These are phyloP conservation scores for Stachybotrys echinatus DNA, from an alignment of 2,329 filamentous ascomycete genomes.

Conservation along the genomic window DNA sequence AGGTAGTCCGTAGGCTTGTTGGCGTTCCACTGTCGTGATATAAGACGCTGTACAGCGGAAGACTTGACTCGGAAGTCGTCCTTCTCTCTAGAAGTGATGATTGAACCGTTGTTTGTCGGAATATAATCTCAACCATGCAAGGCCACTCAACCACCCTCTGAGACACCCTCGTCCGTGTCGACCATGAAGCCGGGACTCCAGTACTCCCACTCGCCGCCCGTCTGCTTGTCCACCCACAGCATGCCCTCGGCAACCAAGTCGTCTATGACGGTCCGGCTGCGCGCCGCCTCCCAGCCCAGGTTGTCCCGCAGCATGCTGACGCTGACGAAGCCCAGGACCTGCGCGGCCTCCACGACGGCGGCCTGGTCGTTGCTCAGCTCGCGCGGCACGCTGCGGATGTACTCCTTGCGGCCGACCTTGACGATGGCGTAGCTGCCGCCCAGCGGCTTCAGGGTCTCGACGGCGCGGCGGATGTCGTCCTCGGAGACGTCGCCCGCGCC, in stretches of 20 bases:
- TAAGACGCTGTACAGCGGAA: no score
- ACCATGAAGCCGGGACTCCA: constrained; percentile 80
- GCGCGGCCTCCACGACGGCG: constrained; percentile 83
- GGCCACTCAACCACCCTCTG: neutral
- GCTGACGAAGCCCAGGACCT: constrained; percentile 84
- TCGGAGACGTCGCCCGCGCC: constrained; percentile 78
- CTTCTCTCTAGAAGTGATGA: no score
- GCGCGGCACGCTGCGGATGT: constrained; percentile 89
- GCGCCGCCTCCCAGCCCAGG: constrained; percentile 75
- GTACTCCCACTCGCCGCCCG: constrained; percentile 75
- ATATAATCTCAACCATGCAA: neutral
- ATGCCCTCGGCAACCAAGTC: constrained; percentile 85
- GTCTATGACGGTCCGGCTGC: constrained; percentile 84
- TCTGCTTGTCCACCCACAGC: constrained; percentile 90
- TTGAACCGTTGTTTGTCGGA: no score
- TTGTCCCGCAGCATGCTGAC: constrained; percentile 86
- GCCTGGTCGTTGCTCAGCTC: constrained; percentile 94
- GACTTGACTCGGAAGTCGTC: no score
- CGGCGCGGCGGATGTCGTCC: constrained; percentile 88
- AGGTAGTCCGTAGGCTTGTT: no score
- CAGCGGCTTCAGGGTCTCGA: constrained; percentile 79
- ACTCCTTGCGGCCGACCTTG: constrained; percentile 74
- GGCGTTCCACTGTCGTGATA: no score
- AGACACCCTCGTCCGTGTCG: constrained; percentile 22
- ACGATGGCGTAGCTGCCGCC: constrained; percentile 84